phyloP scores from a whole-genome alignment of 2,329 filamentous ascomycete genomes.

The Alternaria solani region DNA sequence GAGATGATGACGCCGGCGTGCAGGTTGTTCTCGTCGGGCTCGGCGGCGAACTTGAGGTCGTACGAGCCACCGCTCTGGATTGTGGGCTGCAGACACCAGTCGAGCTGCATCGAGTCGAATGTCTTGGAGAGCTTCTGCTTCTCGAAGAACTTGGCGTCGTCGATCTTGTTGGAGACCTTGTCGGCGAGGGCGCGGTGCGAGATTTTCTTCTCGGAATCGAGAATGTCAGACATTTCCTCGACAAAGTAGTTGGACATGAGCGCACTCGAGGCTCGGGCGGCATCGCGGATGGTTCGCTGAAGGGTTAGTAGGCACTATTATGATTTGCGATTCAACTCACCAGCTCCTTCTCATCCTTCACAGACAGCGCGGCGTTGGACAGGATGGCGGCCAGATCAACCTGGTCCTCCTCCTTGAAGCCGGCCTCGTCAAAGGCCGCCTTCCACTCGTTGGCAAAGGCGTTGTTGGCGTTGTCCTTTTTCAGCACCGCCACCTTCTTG shows the following conservation, averaged over 20 bases:
- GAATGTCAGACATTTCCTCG: conserved; percentile 95
- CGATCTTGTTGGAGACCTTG: conserved; percentile 89
- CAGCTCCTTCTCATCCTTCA: conserved; percentile 95
- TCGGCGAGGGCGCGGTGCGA: conserved; percentile 86
- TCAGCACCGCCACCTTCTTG: conserved; percentile 87
- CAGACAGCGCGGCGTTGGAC: conserved; percentile 82
- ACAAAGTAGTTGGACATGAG: conserved; percentile 97
- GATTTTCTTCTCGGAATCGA: conserved; percentile 97
- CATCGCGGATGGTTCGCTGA: conserved; percentile 87
- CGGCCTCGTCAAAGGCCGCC: conserved; percentile 72
- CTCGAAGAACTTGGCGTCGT: conserved; percentile 93
- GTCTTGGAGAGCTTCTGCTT: conserved; percentile 82
- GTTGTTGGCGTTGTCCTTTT: conserved; percentile 84
- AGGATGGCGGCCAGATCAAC: conserved; percentile 85
- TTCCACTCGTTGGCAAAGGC: conserved; percentile 98
- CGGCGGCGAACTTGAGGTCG: conserved; percentile 81
- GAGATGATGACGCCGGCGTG: conserved; percentile 94
- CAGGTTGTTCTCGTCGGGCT: conserved; percentile 80
- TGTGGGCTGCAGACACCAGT: conserved; percentile 91
- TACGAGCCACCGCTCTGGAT: conserved; percentile 97
- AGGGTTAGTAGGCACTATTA: conserved; percentile 5
- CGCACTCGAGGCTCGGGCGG: conserved; percentile 91
- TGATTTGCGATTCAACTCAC: conserved; percentile 50
- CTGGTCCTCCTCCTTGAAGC: conserved; percentile 86
- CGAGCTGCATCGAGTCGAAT: conserved; percentile 86